phyloP scores from a whole-genome alignment of 129 eudicot genomes.

The Saussurea involucrata region DNA sequence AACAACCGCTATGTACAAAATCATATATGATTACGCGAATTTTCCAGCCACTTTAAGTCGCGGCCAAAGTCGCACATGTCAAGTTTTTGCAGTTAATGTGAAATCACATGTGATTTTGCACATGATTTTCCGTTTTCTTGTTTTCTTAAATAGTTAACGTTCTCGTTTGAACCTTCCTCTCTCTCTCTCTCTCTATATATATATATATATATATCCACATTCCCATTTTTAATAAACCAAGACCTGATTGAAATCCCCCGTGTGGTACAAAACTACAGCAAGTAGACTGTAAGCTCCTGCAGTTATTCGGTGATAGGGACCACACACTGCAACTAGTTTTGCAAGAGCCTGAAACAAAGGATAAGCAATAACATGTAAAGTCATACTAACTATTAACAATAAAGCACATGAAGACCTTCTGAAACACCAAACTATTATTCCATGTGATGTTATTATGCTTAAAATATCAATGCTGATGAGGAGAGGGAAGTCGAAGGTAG shows the following conservation, averaged over 20 bases:
- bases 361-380: constrained; percentile 18
- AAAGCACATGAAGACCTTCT: background rate
- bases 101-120: too few species aligned
- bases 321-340: constrained; percentile 97
- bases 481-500: background rate
- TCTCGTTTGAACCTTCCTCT: too few species aligned
- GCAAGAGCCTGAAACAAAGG: constrained; percentile 83
- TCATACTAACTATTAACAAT: background rate
- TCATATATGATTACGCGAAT: too few species aligned
- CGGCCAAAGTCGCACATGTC: too few species aligned
- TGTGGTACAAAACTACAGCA: constrained; percentile 97
- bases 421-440: background rate
- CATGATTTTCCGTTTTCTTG: too few species aligned
- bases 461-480: background rate
- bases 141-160: too few species aligned
- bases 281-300: constrained; percentile 99
- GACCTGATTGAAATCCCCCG: constrained; percentile 99
- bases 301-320: constrained; percentile 98
- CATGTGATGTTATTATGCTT: constrained; percentile 1
- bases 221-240: constrained; percentile 8
- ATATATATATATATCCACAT: constrained; percentile 7
- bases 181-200: too few species aligned
- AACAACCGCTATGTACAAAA: too few species aligned
- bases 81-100: too few species aligned
- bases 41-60: too few species aligned